Conservation (phyloP, 352 stramenopile species). For the Albugo laibachii region DNA sequence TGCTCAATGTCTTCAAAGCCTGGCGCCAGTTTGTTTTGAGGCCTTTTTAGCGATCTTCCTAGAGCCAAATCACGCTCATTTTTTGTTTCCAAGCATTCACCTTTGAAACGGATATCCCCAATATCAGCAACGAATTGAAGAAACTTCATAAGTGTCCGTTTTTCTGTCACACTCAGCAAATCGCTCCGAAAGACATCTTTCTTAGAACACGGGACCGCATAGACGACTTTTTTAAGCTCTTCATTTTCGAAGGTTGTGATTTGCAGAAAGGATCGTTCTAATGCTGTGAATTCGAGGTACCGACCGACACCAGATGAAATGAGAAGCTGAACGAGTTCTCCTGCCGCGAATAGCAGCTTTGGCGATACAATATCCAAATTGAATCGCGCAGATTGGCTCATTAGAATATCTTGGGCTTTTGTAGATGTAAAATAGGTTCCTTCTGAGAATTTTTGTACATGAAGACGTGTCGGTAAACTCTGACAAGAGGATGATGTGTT, state of each 20-base stretch:
- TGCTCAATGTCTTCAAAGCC: constrained; percentile 10
- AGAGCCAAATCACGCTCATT: constrained; percentile 69
- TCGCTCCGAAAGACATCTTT: constrained; percentile 80
- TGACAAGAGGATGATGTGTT: not conserved
- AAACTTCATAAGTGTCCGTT: constrained; percentile 82
- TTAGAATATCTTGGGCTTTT: not conserved
- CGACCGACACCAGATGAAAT: constrained; percentile 68
- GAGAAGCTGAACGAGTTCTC: constrained; percentile 59
- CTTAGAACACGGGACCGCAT: constrained; percentile 77
- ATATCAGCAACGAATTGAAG: constrained; percentile 79
- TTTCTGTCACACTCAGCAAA: constrained; percentile 67
- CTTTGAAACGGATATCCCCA: constrained; percentile 40
- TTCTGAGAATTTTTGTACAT: constrained; percentile 1
- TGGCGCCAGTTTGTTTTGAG: constrained; percentile 52
- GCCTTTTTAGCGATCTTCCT: constrained; percentile 55
- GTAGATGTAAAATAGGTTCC: not conserved
- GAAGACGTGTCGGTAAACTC: not conserved
- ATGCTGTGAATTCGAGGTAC: constrained; percentile 77
- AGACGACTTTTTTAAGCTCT: constrained; percentile 20
- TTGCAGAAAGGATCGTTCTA: constrained; percentile 69
- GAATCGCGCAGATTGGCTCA: constrained; percentile 6
- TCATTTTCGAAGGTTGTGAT: constrained; percentile 8
- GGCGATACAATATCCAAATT: constrained; percentile 53
- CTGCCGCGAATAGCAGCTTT: constrained; percentile 59
- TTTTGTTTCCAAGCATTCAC: constrained; percentile 57